Percentiles rank a stretch among this genome's conserved stretches.
These are phyloP conservation scores for Corynespora cassiicola DNA, from an alignment of 2,329 filamentous ascomycete species.

Conservation along the genomic window DNA sequence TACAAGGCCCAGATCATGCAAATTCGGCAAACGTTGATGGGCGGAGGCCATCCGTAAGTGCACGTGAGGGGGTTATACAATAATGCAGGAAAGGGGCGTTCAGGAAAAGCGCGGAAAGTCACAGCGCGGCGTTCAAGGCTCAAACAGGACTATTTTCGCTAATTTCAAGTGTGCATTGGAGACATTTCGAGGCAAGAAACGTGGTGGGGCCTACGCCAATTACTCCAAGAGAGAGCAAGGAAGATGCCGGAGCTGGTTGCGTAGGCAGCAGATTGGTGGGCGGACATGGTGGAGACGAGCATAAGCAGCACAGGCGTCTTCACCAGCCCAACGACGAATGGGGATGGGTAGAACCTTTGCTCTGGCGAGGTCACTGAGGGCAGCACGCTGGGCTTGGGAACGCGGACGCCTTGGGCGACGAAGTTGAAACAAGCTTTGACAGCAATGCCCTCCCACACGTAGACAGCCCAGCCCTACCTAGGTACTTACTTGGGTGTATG, in stretches of 20 bases:
- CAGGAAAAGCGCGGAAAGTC: slow-evolving; percentile 7
- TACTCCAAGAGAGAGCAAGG: slow-evolving; percentile 1
- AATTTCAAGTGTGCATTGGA: background rate
- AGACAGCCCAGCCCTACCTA: background rate
- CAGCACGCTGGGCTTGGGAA: too few relatives aligned
- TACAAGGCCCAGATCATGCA: slow-evolving; percentile 81
- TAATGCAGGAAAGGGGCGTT: slow-evolving; percentile 4
- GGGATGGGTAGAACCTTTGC: too few relatives aligned
- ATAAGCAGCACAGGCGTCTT: too few relatives aligned
- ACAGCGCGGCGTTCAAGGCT: too few relatives aligned
- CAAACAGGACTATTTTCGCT: too few relatives aligned
- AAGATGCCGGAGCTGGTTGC: slow-evolving; percentile 2
- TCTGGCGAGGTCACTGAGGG: too few relatives aligned
- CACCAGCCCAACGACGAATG: too few relatives aligned
- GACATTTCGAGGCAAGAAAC: slow-evolving; percentile 2
- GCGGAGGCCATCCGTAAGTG: slow-evolving; percentile 22
- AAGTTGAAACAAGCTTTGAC: slow-evolving; percentile 14
- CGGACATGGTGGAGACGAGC: slow-evolving; percentile 1
- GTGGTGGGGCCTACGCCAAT: slow-evolving; percentile 9
- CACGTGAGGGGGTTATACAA: slow-evolving; percentile 1
- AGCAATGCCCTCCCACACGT: slow-evolving; percentile 13
- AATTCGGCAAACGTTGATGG: slow-evolving; percentile 69
- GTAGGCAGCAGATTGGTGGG: slow-evolving; percentile 1
- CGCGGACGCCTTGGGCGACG: too few relatives aligned
- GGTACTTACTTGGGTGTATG: too few relatives aligned